Conservation (phyloP, 2,329 filamentous ascomycete genomes). For the Alternaria arborescens region DNA sequence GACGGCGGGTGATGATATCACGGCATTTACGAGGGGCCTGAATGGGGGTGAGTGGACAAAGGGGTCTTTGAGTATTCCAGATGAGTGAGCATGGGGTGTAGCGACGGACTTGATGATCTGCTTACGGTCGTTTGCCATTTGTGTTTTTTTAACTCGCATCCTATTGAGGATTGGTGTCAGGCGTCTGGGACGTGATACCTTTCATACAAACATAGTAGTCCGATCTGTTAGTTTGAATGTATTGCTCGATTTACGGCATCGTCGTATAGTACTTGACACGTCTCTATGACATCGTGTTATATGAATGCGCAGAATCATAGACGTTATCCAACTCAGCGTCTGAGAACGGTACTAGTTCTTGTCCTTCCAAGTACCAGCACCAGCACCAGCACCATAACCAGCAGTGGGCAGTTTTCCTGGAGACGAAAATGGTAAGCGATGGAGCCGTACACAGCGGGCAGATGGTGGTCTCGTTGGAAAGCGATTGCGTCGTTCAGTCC, state of each 20-base stretch:
- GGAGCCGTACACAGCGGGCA: constrained; percentile 9
- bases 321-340: no score
- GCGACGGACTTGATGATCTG: not conserved
- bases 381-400: constrained; percentile 4
- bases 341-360: not conserved
- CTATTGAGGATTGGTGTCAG: not conserved
- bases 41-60: constrained; percentile 41
- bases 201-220: not conserved
- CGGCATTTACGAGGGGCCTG: constrained; percentile 36
- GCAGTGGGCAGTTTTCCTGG: constrained; percentile 30
- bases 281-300: not conserved
- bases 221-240: not conserved
- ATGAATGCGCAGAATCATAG: not conserved
- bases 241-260: not conserved
- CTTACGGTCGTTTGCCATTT: not conserved
- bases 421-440: constrained; percentile 31
- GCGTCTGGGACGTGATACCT: not conserved
- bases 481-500: constrained; percentile 55
- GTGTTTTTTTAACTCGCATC: not conserved
- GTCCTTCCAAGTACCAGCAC: constrained; percentile 15
- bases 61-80: constrained; percentile 36
- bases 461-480: constrained; percentile 8
- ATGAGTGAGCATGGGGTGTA: constrained; percentile 11
- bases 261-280: not conserved
- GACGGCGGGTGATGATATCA: constrained; percentile 41